Evolutionary conservation across 2,329 filamentous ascomycete species (phyloP).

Genomic region (Saccharata proteae): DNA sequence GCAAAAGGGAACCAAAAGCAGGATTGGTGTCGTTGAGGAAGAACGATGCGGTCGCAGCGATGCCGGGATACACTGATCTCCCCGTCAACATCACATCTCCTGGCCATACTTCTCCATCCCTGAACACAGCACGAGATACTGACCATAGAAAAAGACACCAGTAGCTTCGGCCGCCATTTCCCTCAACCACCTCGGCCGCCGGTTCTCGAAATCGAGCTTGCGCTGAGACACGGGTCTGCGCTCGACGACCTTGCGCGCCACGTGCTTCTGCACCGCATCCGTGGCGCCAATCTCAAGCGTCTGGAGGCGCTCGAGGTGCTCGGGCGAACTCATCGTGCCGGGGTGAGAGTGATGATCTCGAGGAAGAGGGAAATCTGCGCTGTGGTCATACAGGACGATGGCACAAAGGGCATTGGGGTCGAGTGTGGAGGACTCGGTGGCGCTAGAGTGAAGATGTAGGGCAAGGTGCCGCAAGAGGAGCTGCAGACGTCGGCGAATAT

Average conservation of each 20-base stretch:
- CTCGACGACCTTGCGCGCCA: constrained; percentile 37
- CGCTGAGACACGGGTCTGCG: constrained; percentile 40
- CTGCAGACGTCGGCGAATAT: too few species aligned
- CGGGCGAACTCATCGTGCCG: too few species aligned
- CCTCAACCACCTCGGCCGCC: constrained; percentile 40
- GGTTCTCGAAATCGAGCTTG: constrained; percentile 43
- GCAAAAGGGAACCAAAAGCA: constrained; percentile 40
- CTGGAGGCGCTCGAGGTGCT: constrained; percentile 17
- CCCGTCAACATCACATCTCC: not conserved
- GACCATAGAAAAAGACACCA: constrained; percentile 45
- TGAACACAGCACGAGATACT: too few species aligned
- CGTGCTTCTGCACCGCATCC: constrained; percentile 40
- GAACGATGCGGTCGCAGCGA: constrained; percentile 42
- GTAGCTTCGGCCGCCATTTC: constrained; percentile 46
- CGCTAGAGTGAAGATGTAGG: too few species aligned
- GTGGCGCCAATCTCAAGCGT: constrained; percentile 41
- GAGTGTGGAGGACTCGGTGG: too few species aligned
- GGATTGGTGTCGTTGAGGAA: constrained; percentile 33
- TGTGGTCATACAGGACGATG: too few species aligned
- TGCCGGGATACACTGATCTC: constrained; percentile 32
- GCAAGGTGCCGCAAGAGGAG: too few species aligned
- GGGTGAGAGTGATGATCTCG: too few species aligned
- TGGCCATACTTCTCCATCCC: not conserved
- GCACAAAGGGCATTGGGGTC: too few species aligned
- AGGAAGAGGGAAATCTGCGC: too few species aligned